These are phyloP conservation scores for Kokia cookei DNA, from an alignment of 441 rosid species.

Conservation along the genomic window DNA sequence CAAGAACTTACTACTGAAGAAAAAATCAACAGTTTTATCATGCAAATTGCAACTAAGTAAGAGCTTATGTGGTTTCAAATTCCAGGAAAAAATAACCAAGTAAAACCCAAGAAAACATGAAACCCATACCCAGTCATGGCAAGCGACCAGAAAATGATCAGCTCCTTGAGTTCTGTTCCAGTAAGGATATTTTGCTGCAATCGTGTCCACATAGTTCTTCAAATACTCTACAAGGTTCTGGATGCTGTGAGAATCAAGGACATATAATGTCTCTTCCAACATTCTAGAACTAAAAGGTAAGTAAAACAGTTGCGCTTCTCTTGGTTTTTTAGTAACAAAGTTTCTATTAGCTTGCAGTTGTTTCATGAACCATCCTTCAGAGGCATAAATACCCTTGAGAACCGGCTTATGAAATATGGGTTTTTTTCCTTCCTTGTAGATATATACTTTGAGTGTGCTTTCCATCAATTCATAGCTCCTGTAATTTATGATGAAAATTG, in stretches of 20 bases:
- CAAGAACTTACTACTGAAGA: not conserved
- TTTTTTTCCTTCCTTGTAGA: conserved; percentile 77
- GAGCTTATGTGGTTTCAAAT: not conserved
- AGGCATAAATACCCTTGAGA: conserved; percentile 82
- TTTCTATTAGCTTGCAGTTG: conserved; percentile 53
- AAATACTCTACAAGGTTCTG: conserved; percentile 48
- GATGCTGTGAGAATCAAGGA: conserved; percentile 56
- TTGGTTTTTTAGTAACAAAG: conserved; percentile 52
- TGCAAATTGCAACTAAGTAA: not conserved
- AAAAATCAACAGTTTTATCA: not conserved
- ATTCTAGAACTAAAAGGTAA: conserved; percentile 81
- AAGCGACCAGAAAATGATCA: conserved; percentile 94
- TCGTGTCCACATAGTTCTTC: conserved; percentile 50
- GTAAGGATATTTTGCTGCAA: conserved; percentile 58
- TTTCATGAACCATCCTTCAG: conserved; percentile 98
- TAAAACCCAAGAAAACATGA: not conserved
- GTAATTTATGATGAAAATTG: conserved; percentile 10
- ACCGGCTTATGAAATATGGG: conserved; percentile 65
- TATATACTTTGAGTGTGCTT: conserved; percentile 60
- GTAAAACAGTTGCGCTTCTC: conserved; percentile 82
- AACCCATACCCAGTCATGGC: conserved; percentile 87
- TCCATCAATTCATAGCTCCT: conserved; percentile 97
- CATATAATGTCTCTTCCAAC: conserved; percentile 59
- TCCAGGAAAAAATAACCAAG: not conserved
- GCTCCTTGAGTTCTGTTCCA: conserved; percentile 88